Percentiles rank a stretch among this genome's conserved stretches.
Evolutionary conservation across 2,329 filamentous ascomycete species (phyloP).

Genomic region (Juglanconis oblonga): DNA sequence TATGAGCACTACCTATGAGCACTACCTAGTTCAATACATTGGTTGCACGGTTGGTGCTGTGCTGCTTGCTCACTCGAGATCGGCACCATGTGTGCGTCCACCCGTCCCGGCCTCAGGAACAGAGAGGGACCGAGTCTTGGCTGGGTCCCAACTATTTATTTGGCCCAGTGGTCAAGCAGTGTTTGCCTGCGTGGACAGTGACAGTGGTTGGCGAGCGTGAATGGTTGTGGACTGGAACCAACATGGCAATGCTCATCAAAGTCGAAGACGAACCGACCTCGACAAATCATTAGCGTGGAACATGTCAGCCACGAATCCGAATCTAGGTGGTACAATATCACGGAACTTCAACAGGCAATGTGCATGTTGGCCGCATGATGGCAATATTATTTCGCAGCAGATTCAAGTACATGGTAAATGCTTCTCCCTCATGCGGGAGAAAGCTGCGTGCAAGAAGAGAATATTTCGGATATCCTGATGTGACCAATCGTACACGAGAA

Average conservation of each 20-base stretch:
- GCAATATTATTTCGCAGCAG: background rate
- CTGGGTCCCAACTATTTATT: background rate
- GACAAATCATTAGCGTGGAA: background rate
- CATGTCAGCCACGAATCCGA: background rate
- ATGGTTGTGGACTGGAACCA: background rate
- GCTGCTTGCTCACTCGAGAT: too few relatives aligned
- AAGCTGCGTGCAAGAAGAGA: background rate
- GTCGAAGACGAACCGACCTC: background rate
- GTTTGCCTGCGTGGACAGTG: background rate
- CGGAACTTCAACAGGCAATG: too few relatives aligned
- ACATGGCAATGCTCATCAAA: background rate
- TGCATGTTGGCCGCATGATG: background rate
- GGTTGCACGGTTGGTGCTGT: too few relatives aligned
- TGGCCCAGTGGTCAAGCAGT: background rate
- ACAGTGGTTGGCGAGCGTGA: background rate
- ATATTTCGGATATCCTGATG: background rate
- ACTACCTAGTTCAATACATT: too few relatives aligned
- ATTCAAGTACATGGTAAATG: constrained; percentile 1
- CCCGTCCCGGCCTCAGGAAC: too few relatives aligned
- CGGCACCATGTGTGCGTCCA: too few relatives aligned
- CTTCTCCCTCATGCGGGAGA: background rate
- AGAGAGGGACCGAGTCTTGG: too few relatives aligned
- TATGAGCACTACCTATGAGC: too few relatives aligned
- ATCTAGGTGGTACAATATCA: too few relatives aligned
- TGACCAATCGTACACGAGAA: background rate